These are phyloP conservation scores for Grosmannia serpens DNA, from an alignment of 2,329 filamentous ascomycete species.

Conservation along the genomic window DNA sequence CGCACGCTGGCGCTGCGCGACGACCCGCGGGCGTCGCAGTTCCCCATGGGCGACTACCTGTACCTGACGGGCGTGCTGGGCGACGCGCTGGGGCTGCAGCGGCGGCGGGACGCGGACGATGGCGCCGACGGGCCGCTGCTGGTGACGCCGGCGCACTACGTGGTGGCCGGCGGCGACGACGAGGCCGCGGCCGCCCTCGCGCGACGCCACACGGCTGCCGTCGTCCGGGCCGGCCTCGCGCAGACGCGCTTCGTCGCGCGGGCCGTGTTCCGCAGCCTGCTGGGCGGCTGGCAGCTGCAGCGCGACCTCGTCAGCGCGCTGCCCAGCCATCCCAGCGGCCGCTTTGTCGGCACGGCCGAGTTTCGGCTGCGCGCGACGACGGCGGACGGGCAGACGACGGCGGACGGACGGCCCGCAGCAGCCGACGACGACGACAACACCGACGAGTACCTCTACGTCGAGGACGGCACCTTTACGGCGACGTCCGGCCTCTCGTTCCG, in stretches of 20 bases:
- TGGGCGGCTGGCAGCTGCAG: conserved; percentile 57
- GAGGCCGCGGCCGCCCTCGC: conserved; percentile 23
- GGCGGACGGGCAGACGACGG: conserved; percentile 42
- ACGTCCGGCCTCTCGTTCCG: conserved; percentile 37
- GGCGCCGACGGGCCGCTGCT: conserved; percentile 32
- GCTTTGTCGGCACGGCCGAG: conserved; percentile 50
- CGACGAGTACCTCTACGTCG: conserved; percentile 56
- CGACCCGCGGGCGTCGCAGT: conserved; percentile 49
- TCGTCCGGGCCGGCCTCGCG: conserved; percentile 29
- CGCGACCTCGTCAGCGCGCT: conserved; percentile 42
- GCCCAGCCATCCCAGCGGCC: conserved; percentile 49
- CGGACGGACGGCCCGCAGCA: too few relatives aligned
- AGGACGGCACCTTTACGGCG: conserved; percentile 54
- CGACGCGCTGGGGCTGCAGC: conserved; percentile 41
- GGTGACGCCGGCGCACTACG: conserved; percentile 45
- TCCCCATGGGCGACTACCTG: conserved; percentile 73
- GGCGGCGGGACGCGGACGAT: conserved; percentile 12
- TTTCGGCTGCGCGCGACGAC: conserved; percentile 55
- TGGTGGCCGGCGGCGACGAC: neutral
- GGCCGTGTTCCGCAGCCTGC: conserved; percentile 59
- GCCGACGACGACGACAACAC: conserved; percentile 5
- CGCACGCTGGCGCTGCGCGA: conserved; percentile 38
- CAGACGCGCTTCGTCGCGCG: conserved; percentile 44
- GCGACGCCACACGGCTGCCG: conserved; percentile 31
- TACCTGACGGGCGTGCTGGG: conserved; percentile 65